Conservation (phyloP, 2,329 filamentous ascomycete species). For the Chaetomium strumarium region DNA sequence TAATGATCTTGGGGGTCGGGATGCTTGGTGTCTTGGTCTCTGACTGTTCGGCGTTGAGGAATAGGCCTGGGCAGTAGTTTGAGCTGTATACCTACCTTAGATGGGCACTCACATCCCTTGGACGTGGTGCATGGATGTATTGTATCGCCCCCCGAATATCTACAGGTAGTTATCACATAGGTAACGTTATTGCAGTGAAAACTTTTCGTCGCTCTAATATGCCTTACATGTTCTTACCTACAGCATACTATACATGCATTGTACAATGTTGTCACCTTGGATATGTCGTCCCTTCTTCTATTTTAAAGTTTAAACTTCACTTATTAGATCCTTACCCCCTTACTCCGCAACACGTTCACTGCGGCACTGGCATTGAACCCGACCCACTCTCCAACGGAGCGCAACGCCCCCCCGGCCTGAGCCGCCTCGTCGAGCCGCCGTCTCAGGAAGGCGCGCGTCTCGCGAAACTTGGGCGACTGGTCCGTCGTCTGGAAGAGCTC, state of each 20-base stretch:
- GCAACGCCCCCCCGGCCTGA: constrained; percentile 55
- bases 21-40: background rate
- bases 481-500: constrained; percentile 97
- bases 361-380: constrained; percentile 72
- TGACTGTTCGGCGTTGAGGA: background rate
- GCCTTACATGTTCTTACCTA: constrained; percentile 5
- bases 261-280: background rate
- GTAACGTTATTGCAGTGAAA: no score
- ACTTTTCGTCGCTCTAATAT: background rate
- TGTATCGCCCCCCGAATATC: no score
- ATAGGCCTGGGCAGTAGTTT: background rate
- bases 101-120: background rate
- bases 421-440: constrained; percentile 66
- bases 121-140: no score
- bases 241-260: background rate
- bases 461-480: constrained; percentile 61
- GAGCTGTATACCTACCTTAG: background rate
- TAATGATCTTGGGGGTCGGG: background rate
- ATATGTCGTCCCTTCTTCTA: background rate
- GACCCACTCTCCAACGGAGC: constrained; percentile 67
- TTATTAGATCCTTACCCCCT: constrained; percentile 71
- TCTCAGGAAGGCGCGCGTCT: constrained; percentile 75
- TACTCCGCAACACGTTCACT: constrained; percentile 80
- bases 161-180: no score
- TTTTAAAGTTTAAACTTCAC: background rate